Percentiles rank a stretch among this genome's conserved stretches.
Evolutionary conservation across 805 yeast genomes (phyloP).

Genomic region (Metschnikowia reukaufii): DNA sequence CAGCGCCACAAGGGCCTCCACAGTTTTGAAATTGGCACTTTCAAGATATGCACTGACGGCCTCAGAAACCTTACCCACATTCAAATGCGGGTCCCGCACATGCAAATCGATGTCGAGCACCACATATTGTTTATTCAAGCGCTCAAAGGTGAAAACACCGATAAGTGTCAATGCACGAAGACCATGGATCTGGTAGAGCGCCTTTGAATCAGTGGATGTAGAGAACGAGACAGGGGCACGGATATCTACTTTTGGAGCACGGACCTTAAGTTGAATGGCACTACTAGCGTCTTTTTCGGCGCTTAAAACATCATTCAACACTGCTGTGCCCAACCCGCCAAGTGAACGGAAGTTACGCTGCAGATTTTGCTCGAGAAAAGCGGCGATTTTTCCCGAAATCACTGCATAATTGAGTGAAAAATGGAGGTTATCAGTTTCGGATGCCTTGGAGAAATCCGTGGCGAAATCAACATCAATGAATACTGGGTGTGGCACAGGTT

Average conservation of each 20-base stretch:
- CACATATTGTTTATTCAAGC: slow-evolving; percentile 78
- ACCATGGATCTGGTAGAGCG: slow-evolving; percentile 43
- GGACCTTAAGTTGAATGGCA: slow-evolving; percentile 39
- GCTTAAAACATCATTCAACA: slow-evolving; percentile 42
- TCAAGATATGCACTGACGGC: slow-evolving; percentile 61
- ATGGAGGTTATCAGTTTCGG: slow-evolving; percentile 75
- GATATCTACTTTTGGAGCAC: slow-evolving; percentile 56
- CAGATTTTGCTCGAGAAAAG: slow-evolving; percentile 46
- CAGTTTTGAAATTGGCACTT: slow-evolving; percentile 80
- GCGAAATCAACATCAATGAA: slow-evolving; percentile 55
- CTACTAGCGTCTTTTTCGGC: slow-evolving; percentile 47
- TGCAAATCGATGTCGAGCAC: slow-evolving; percentile 49
- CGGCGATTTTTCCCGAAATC: slow-evolving; percentile 63
- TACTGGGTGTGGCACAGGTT: slow-evolving; percentile 66
- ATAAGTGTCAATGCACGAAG: slow-evolving; percentile 71
- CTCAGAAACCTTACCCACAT: slow-evolving; percentile 28
- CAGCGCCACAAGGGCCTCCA: slow-evolving; percentile 82
- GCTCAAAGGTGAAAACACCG: slow-evolving; percentile 91
- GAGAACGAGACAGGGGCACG: slow-evolving; percentile 40
- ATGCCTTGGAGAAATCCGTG: slow-evolving; percentile 72
- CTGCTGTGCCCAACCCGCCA: slow-evolving; percentile 47
- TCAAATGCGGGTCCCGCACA: slow-evolving; percentile 20
- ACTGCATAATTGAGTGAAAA: slow-evolving; percentile 89
- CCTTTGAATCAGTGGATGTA: slow-evolving; percentile 16
- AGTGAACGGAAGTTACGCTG: slow-evolving; percentile 43